phyloP scores from a whole-genome alignment of 306 rosid genomes.

The Begonia masoniana region DNA sequence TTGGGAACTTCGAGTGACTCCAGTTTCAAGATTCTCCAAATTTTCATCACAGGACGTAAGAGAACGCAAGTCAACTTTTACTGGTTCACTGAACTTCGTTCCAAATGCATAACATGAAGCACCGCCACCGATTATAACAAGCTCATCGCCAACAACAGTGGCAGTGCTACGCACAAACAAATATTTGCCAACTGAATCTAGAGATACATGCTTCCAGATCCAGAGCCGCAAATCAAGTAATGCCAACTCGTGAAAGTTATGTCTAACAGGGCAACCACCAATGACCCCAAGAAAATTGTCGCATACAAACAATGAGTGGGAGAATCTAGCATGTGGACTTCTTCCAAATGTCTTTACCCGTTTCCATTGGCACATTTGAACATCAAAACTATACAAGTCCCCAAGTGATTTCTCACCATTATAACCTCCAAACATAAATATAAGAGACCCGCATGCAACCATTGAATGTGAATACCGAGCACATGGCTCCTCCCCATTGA shows the following conservation, averaged over 20 bases:
- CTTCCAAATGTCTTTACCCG: constrained; percentile 53
- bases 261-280: constrained; percentile 89
- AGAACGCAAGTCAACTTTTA: constrained; percentile 47
- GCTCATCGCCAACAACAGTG: constrained; percentile 53
- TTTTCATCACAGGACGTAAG: constrained; percentile 22
- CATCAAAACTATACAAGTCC: constrained; percentile 66
- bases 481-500: constrained; percentile 53
- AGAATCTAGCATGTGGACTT: constrained; percentile 82
- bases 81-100: constrained; percentile 84
- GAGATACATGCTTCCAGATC: constrained; percentile 58
- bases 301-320: constrained; percentile 75
- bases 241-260: constrained; percentile 59
- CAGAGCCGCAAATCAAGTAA: constrained; percentile 54
- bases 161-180: constrained; percentile 86
- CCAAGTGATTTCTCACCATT: constrained; percentile 73
- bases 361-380: constrained; percentile 52
- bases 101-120: constrained; percentile 96
- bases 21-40: constrained; percentile 15
- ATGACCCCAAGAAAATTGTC: constrained; percentile 60
- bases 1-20: constrained; percentile 14
- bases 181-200: constrained; percentile 46
- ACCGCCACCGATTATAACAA: constrained; percentile 79
- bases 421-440: constrained; percentile 74
- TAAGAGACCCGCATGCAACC: constrained; percentile 54
- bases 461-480: constrained; percentile 90